phyloP scores from a whole-genome alignment of 148 eudicot genomes.

The Hydrangea macrophylla region DNA sequence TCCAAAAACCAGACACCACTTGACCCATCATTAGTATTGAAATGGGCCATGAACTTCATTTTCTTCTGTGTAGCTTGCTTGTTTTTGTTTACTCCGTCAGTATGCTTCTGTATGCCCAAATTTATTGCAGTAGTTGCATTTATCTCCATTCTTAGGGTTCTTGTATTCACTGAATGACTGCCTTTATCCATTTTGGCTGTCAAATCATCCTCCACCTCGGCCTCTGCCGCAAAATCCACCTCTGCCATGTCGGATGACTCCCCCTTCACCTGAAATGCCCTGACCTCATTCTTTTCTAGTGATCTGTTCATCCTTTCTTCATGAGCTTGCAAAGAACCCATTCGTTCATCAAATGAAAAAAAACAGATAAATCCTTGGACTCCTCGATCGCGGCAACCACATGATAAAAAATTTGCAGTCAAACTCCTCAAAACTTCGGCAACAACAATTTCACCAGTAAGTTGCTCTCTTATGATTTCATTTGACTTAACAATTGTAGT shows the following conservation, averaged over 20 bases:
- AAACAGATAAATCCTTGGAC: slow-evolving; percentile 9
- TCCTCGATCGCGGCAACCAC: slow-evolving; percentile 19
- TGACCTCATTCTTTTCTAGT: background rate
- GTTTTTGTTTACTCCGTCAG: no score
- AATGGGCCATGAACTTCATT: slow-evolving; percentile 12
- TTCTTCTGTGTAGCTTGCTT: background rate
- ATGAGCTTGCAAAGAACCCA: slow-evolving; percentile 20
- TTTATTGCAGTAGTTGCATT: background rate
- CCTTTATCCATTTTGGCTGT: no score
- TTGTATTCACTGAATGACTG: background rate
- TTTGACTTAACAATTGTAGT: slow-evolving; percentile 10
- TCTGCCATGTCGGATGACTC: no score
- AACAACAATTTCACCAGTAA: slow-evolving; percentile 31
- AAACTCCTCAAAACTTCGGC: slow-evolving; percentile 12
- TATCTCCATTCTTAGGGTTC: background rate
- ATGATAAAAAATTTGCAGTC: slow-evolving; percentile 15
- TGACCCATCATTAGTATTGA: no score
- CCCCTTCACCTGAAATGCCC: slow-evolving; percentile 15
- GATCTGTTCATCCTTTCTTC: no score
- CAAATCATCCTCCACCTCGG: no score
- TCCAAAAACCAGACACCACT: slow-evolving; percentile 18
- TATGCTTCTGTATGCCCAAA: no score
- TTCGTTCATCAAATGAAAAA: slow-evolving; percentile 14
- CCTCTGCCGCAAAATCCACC: no score
- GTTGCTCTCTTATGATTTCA: slow-evolving; percentile 23